Conservation (phyloP, 257 asterid species). For the Cinchona pubescens region DNA sequence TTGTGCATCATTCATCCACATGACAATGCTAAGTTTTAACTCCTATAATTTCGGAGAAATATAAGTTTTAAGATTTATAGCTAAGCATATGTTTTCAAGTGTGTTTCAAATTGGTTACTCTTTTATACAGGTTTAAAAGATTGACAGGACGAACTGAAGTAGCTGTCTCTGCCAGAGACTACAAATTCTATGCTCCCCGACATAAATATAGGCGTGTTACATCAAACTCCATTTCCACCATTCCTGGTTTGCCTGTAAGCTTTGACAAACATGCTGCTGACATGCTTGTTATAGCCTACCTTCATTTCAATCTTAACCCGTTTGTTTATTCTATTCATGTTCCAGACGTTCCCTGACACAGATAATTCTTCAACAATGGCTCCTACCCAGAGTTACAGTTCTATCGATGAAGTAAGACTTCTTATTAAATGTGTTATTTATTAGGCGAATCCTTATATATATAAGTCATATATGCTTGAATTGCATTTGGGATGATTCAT, state of each 20-base stretch:
- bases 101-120: neutral
- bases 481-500: neutral
- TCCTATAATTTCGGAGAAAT: neutral
- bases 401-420: conserved; percentile 61
- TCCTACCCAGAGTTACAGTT: conserved; percentile 54
- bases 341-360: conserved; percentile 61
- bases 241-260: conserved; percentile 76
- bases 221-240: conserved; percentile 63
- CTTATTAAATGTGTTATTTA: neutral
- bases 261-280: conserved; percentile 17
- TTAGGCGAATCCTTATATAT: neutral
- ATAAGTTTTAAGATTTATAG: neutral
- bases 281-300: conserved; percentile 14
- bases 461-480: neutral
- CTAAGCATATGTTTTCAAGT: neutral
- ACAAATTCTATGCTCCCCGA: conserved; percentile 95
- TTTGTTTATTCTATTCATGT: conserved; percentile 11
- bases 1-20: neutral
- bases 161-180: conserved; percentile 75
- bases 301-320: conserved; percentile 16
- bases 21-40: neutral
- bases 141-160: conserved; percentile 89
- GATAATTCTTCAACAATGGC: conserved; percentile 60
- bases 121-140: conserved; percentile 69
- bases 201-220: conserved; percentile 82